These are phyloP conservation scores for Stellera chamaejasme DNA, from an alignment of 345 rosid species.

Conservation along the genomic window DNA sequence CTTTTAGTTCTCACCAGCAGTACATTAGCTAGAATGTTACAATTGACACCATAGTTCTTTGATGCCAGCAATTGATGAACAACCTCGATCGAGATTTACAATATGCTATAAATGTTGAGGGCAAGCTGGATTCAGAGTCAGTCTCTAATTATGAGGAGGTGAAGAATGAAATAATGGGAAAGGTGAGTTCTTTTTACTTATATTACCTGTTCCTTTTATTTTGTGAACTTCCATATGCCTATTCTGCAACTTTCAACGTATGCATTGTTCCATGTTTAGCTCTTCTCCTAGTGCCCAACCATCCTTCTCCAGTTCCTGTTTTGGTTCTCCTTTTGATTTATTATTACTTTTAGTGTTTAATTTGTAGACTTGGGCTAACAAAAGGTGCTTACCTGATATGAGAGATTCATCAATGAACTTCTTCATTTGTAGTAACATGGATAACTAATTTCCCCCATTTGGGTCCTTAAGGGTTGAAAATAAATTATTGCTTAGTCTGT, in stretches of 20 bases:
- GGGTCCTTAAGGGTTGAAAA: no score
- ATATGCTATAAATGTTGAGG: constrained; percentile 90
- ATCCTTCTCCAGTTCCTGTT: no score
- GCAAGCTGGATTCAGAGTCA: constrained; percentile 78
- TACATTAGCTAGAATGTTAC: no score
- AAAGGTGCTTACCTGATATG: no score
- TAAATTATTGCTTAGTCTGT: no score
- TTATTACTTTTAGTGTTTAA: no score
- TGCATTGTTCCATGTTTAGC: constrained; percentile 1
- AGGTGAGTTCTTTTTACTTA: constrained; percentile 35
- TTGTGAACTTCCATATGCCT: constrained; percentile 5
- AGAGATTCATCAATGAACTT: no score
- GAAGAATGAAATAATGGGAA: constrained; percentile 61
- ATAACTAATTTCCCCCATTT: no score
- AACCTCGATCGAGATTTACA: constrained; percentile 95
- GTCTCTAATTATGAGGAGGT: constrained; percentile 85
- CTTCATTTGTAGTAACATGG: no score
- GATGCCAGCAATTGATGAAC: constrained; percentile 67
- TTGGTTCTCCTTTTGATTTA: no score
- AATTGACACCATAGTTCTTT: constrained; percentile 17
- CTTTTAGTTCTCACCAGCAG: no score
- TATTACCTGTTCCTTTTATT: constrained; percentile 4
- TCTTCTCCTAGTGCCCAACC: constrained; percentile 1
- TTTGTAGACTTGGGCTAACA: no score
- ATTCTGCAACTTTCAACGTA: constrained; percentile 1